phyloP scores from a whole-genome alignment of 352 stramenopile species.

The Phytophthora citrophthora region DNA sequence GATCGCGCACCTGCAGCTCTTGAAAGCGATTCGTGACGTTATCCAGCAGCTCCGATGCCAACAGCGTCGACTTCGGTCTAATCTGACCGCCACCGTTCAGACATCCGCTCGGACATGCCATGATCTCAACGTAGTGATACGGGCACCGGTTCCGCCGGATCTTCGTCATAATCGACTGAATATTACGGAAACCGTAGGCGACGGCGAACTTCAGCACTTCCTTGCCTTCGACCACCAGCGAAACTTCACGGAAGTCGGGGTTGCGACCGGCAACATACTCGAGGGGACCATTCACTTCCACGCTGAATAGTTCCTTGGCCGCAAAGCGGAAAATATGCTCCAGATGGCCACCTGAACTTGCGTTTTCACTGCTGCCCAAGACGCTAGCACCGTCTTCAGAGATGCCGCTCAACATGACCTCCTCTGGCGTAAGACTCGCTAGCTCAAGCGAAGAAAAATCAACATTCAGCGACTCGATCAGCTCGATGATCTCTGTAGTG shows the following conservation, averaged over 20 bases:
- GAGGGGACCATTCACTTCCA: slow-evolving; percentile 83
- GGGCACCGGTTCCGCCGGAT: slow-evolving; percentile 90
- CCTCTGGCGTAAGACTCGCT: slow-evolving; percentile 65
- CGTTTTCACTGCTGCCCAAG: slow-evolving; percentile 67
- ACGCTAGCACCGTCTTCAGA: slow-evolving; percentile 58
- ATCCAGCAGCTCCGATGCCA: slow-evolving; percentile 60
- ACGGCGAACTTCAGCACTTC: slow-evolving; percentile 93
- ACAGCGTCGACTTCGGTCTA: slow-evolving; percentile 66
- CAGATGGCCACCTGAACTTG: slow-evolving; percentile 88
- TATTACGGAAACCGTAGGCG: slow-evolving; percentile 97
- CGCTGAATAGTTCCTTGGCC: slow-evolving; percentile 89
- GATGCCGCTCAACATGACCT: slow-evolving; percentile 76
- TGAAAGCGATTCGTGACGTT: slow-evolving; percentile 77
- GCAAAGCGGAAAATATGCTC: slow-evolving; percentile 94
- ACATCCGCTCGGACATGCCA: slow-evolving; percentile 98
- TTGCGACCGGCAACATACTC: slow-evolving; percentile 91
- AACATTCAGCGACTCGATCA: slow-evolving; percentile 61
- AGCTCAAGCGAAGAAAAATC: slow-evolving; percentile 74
- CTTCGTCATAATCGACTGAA: slow-evolving; percentile 95
- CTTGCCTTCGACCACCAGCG: slow-evolving; percentile 71
- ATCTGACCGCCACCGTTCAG: slow-evolving; percentile 97
- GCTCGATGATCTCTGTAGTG: slow-evolving; percentile 81
- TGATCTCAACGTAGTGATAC: slow-evolving; percentile 98
- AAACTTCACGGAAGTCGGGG: slow-evolving; percentile 87
- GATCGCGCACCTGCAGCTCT: slow-evolving; percentile 60